Evolutionary conservation across 2,329 filamentous ascomycete genomes (phyloP).

Genomic region (Sclerotinia glacialis): DNA sequence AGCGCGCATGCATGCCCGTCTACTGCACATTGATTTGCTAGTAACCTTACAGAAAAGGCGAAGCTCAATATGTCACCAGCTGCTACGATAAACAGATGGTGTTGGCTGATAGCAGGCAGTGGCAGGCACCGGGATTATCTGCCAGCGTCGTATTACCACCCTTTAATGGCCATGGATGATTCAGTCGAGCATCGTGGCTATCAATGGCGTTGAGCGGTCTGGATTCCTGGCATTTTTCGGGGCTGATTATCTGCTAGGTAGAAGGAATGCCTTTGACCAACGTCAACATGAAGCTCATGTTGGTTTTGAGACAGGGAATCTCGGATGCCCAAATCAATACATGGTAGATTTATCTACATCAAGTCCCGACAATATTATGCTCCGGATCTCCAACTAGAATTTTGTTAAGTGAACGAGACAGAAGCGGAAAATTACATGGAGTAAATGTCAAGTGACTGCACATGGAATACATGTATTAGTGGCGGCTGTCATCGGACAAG

Average conservation of each 20-base stretch:
- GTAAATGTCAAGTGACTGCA: conserved; percentile 12
- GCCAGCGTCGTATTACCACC: background rate
- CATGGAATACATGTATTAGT: background rate
- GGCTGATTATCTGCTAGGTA: background rate
- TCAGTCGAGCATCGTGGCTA: background rate
- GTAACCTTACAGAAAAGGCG: background rate
- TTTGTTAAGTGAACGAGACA: background rate
- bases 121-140: background rate
- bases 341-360: background rate
- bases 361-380: background rate
- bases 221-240: background rate
- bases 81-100: background rate
- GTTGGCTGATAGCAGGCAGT: background rate
- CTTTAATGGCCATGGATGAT: background rate
- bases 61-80: background rate
- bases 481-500: background rate
- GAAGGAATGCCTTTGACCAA: background rate
- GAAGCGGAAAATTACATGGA: background rate
- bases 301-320: background rate
- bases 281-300: background rate
- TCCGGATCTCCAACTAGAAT: background rate
- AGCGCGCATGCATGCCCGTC: background rate
- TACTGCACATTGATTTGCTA: background rate
- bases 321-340: background rate
- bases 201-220: conserved; percentile 5